Conservation (phyloP, 2,329 filamentous ascomycete genomes). For the Aotearoamyces nothofagi region DNA sequence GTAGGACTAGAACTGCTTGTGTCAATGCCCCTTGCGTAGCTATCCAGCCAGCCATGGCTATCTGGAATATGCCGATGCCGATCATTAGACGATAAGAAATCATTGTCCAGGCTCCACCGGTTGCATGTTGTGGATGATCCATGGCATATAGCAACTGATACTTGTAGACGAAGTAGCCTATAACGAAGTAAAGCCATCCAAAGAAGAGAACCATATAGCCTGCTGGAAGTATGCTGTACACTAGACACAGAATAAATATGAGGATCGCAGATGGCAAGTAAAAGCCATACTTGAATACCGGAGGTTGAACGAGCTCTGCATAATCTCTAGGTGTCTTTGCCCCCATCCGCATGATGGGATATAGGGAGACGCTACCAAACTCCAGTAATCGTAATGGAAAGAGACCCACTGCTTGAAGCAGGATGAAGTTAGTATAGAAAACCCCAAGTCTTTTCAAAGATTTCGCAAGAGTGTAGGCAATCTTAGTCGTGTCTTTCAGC, state of each 20-base stretch:
- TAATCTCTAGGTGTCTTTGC: conserved; percentile 85
- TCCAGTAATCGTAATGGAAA: conserved; percentile 87
- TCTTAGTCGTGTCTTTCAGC: conserved; percentile 62
- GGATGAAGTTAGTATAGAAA: conserved; percentile 90
- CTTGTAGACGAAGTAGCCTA: conserved; percentile 85
- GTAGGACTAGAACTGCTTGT: conserved; percentile 56
- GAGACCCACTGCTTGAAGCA: conserved; percentile 83
- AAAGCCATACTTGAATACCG: conserved; percentile 89
- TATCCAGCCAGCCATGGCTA: conserved; percentile 80
- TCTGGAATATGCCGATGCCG: conserved; percentile 75
- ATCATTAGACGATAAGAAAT: conserved; percentile 86
- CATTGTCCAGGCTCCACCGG: conserved; percentile 88
- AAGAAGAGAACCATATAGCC: conserved; percentile 73
- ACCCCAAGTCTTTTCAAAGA: conserved; percentile 60
- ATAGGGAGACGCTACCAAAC: conserved; percentile 70
- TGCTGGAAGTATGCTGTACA: conserved; percentile 74
- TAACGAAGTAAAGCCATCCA: conserved; percentile 67
- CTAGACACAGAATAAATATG: conserved; percentile 86
- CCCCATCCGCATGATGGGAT: conserved; percentile 62
- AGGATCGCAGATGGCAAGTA: conserved; percentile 86
- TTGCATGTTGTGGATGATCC: conserved; percentile 91
- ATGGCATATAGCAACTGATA: conserved; percentile 97
- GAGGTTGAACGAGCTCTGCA: conserved; percentile 66
- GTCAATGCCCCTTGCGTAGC: conserved; percentile 60
- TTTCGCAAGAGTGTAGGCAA: conserved; percentile 59